phyloP scores from a whole-genome alignment of 1,284 basidiomycete genomes.

The Fomitopsis pinicola region DNA sequence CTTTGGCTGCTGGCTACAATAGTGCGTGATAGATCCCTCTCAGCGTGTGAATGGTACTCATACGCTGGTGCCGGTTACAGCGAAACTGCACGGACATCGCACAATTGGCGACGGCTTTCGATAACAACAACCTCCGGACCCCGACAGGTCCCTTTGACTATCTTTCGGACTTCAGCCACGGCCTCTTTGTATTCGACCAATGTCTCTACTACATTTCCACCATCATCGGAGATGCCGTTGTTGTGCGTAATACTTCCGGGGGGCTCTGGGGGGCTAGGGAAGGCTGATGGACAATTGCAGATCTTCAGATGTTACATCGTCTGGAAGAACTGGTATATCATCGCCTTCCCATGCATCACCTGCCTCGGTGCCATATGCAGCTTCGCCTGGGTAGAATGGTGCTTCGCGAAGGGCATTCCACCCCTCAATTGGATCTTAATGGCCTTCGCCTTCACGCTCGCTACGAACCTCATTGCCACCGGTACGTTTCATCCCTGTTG shows the following conservation, averaged over 20 bases:
- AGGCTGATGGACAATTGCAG: not conserved
- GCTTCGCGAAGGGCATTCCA: not conserved
- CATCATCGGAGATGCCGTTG: not conserved
- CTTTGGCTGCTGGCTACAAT: conserved; percentile 1
- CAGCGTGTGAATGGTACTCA: not conserved
- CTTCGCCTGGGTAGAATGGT: not conserved
- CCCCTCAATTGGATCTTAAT: not conserved
- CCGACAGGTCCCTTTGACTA: not conserved
- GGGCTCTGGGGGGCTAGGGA: not conserved
- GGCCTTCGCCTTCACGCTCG: not conserved
- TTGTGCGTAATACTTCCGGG: not conserved
- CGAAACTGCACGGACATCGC: not conserved
- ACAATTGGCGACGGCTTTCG: not conserved
- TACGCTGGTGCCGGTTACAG: not conserved
- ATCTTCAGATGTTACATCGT: not conserved
- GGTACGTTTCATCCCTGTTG: not conserved
- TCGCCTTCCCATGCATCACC: not conserved
- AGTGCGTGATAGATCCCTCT: not conserved
- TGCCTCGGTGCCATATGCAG: not conserved
- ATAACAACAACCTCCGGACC: not conserved
- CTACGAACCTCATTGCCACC: not conserved
- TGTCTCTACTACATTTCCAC: not conserved
- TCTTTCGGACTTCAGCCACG: not conserved
- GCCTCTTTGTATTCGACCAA: not conserved
- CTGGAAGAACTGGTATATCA: not conserved